These are phyloP conservation scores for Tylopilus subfusipes DNA, from an alignment of 768 basidiomycete genomes.

Conservation along the genomic window DNA sequence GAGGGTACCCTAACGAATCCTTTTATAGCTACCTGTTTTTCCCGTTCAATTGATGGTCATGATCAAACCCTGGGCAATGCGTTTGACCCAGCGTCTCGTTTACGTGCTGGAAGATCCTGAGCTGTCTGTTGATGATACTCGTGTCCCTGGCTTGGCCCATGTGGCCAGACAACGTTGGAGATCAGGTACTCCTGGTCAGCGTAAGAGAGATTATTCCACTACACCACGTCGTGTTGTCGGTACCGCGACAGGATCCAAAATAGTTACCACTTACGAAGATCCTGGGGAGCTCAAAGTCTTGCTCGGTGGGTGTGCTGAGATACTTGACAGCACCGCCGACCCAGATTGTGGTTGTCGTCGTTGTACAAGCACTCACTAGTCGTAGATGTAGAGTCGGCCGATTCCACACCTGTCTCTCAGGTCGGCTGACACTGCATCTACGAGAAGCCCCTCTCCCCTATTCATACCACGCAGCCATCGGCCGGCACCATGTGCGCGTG, in stretches of 20 bases:
- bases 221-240: neutral
- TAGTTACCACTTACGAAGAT: constrained; percentile 23
- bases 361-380: too few relatives aligned
- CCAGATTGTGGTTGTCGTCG: constrained; percentile 41
- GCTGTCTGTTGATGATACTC: constrained; percentile 31
- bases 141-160: constrained; percentile 33
- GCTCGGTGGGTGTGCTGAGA: constrained; percentile 33
- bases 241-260: neutral
- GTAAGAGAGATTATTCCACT: constrained; percentile 35
- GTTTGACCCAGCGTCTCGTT: constrained; percentile 34
- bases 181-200: constrained; percentile 37
- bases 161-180: constrained; percentile 37
- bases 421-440: too few relatives aligned
- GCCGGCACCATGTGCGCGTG: too few relatives aligned
- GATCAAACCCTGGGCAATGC: constrained; percentile 34
- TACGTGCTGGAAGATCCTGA: constrained; percentile 36
- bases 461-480: too few relatives aligned
- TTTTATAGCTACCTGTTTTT: neutral
- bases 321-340: constrained; percentile 39
- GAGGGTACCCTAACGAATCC: too few relatives aligned
- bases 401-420: too few relatives aligned
- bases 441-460: too few relatives aligned
- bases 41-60: constrained; percentile 9
- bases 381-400: too few relatives aligned
- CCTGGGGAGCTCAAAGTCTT: constrained; percentile 40